phyloP scores from a whole-genome alignment of 352 stramenopile genomes.

The Globisporangium lucens region DNA sequence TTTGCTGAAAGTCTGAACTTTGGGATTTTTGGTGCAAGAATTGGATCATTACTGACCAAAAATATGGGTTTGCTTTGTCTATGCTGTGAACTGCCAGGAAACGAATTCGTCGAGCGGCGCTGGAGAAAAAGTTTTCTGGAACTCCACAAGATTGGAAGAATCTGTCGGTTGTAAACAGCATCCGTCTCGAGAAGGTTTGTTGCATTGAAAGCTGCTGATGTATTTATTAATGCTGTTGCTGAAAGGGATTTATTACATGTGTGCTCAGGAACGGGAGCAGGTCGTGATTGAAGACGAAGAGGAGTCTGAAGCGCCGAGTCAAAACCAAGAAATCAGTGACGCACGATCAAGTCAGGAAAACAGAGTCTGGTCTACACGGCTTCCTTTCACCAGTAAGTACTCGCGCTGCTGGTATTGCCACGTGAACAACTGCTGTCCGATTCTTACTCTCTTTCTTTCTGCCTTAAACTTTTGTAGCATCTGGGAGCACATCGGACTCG shows the following conservation, averaged over 20 bases:
- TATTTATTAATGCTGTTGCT: background rate
- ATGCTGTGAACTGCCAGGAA: background rate
- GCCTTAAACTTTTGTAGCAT: conserved; percentile 5
- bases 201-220: background rate
- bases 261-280: background rate
- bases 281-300: conserved; percentile 5
- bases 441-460: background rate
- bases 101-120: conserved; percentile 21
- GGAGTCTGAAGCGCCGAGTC: background rate
- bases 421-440: background rate
- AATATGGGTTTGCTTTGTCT: background rate
- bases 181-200: conserved; percentile 11
- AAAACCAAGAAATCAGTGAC: conserved; percentile 12
- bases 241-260: background rate
- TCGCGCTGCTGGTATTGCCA: background rate
- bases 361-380: conserved; percentile 27
- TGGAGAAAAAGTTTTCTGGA: conserved; percentile 31
- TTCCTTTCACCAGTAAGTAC: conserved; percentile 25
- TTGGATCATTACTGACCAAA: background rate
- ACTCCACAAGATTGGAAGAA: conserved; percentile 32
- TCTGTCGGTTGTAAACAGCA: conserved; percentile 31
- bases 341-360: conserved; percentile 15
- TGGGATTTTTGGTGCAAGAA: background rate
- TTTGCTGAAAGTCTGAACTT: conserved; percentile 1
- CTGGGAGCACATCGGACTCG: conserved; percentile 7